phyloP scores from a whole-genome alignment of 1,284 basidiomycete species.

The Cyathus olla region DNA sequence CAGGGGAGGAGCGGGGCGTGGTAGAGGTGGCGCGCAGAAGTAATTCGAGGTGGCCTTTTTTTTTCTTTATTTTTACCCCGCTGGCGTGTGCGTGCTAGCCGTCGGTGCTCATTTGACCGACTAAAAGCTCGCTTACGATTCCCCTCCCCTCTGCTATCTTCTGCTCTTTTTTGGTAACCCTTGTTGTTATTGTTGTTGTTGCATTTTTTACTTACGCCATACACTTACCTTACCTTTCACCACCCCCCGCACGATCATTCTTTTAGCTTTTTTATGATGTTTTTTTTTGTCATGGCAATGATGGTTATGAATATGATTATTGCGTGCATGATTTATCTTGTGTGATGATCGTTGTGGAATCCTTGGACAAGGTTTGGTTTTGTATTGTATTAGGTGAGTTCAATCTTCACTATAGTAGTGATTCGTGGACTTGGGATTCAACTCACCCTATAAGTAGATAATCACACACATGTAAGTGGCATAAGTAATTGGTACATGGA shows the following conservation, averaged over 20 bases:
- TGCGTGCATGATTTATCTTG: too few relatives aligned
- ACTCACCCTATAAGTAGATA: too few relatives aligned
- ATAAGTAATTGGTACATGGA: too few relatives aligned
- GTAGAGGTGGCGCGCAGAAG: conserved; percentile 14
- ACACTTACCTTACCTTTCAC: neutral
- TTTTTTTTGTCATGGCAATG: conserved; percentile 3
- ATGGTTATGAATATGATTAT: neutral
- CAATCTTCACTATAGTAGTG: too few relatives aligned
- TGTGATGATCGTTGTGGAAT: too few relatives aligned
- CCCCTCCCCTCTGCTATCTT: neutral
- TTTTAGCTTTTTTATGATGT: neutral
- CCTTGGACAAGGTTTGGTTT: too few relatives aligned
- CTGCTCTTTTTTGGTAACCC: neutral
- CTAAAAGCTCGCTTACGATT: neutral
- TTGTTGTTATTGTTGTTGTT: neutral
- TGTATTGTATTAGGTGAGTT: too few relatives aligned
- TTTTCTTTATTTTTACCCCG: neutral
- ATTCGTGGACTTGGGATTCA: too few relatives aligned
- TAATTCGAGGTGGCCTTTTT: neutral
- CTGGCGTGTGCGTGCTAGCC: too few relatives aligned
- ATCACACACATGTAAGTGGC: too few relatives aligned
- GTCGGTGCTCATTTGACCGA: too few relatives aligned
- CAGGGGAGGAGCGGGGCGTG: conserved; percentile 22
- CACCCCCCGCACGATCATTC: neutral
- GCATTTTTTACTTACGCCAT: neutral